Evolutionary conservation across 441 rosid genomes (phyloP).

Genomic region (Breynia disticha): DNA sequence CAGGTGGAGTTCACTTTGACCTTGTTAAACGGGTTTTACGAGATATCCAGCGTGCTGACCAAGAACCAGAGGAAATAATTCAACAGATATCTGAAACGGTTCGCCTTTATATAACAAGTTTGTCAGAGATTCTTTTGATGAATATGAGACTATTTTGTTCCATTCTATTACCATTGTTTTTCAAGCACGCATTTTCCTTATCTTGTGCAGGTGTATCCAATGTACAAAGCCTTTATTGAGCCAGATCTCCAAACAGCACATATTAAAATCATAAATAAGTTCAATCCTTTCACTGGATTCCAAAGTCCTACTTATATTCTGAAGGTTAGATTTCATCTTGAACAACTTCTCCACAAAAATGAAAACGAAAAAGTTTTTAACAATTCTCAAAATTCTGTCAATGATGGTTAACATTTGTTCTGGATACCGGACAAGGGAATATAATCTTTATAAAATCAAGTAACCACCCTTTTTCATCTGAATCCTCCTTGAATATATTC

Average conservation of each 20-base stretch:
- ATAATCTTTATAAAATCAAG: too few relatives aligned
- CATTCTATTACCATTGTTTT: too few relatives aligned
- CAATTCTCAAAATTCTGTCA: too few relatives aligned
- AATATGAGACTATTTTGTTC: too few relatives aligned
- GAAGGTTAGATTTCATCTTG: constrained; percentile 40
- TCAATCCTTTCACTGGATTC: constrained; percentile 93
- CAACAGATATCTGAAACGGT: constrained; percentile 99
- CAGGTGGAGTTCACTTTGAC: constrained; percentile 96
- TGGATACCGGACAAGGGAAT: too few relatives aligned
- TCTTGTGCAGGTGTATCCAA: constrained; percentile 67
- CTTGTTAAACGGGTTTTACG: constrained; percentile 93
- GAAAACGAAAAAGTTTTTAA: too few relatives aligned
- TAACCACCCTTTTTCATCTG: constrained; percentile 5
- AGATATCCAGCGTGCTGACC: constrained; percentile 95
- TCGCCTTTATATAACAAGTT: too few relatives aligned
- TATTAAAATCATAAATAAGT: constrained; percentile 84
- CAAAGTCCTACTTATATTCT: constrained; percentile 88
- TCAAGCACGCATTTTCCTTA: background rate
- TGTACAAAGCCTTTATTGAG: constrained; percentile 98
- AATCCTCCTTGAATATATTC: constrained; percentile 21
- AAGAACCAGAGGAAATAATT: constrained; percentile 96
- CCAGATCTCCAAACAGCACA: constrained; percentile 96
- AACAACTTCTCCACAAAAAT: too few relatives aligned
- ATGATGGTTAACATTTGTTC: background rate
- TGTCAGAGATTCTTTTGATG: too few relatives aligned